Base-by-base conservation (phyloP, 2,329 filamentous ascomycete species). In the Penicillium digitatum region DNA sequence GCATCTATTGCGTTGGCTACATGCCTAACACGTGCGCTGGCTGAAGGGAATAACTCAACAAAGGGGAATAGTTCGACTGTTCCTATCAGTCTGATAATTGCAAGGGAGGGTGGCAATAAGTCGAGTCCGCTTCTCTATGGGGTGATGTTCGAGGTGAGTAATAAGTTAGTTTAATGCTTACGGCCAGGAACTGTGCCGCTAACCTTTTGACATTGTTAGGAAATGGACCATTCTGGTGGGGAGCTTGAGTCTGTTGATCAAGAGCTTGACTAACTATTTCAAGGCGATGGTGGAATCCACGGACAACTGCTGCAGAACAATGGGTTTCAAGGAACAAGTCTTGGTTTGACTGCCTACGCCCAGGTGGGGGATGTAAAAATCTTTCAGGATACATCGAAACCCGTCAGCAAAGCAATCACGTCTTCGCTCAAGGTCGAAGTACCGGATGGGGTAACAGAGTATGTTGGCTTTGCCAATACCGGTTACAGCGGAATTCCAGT, bases 381-480 rank as follows among this genome's bases (percentile, higher is more conserved):
- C 16, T 59, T 55, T n/a, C 60, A 65, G n/a, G 66, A 69, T 55
- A 24, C 46, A 0, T 34, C 48, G 16, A 63, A 59, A 22, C 63
- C 66, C 1, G 61, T 72, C 35, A 68, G 63, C 44, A 38, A 56
- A 3, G 67, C 69, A 1, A 70, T 71, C 45, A 58, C 56, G 8
- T 67, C 64, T 4, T 66, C 69, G 1, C 62, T 72, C 7, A 57
- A 55, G 5, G 63, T 70, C 2, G 56, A 61, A 8, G 61, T 70
- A 9, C 55, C 57, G 0, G 14, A 55, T 6, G 56, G 47, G 4
- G 54, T 56, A 20, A 66, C 65, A 0, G 63, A 68, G 8, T 64
- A 65, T 26, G 66, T 71, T 37, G 74, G 72, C 1, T 70, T 80
- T 34, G 74, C 78, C 32, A 76, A 86, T 52, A 68, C 74, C 51